These are phyloP conservation scores for Emergomyces pasteurianus DNA, from an alignment of 2,329 filamentous ascomycete genomes.

Conservation along the genomic window DNA sequence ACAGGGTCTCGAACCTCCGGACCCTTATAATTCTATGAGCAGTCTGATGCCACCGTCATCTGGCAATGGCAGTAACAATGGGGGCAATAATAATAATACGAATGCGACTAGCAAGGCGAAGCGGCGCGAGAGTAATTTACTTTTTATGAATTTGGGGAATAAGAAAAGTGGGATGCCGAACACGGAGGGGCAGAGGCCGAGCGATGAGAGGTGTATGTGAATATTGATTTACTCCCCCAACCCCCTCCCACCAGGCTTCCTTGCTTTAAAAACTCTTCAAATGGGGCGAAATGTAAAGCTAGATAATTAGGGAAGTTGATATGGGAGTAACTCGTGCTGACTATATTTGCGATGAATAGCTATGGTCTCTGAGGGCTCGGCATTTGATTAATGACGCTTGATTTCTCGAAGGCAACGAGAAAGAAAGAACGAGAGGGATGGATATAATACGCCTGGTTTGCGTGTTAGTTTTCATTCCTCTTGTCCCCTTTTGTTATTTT, in stretches of 20 bases:
- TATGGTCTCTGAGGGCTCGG: conserved; percentile 10
- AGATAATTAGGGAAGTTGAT: not conserved
- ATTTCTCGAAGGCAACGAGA: not conserved
- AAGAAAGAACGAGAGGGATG: not conserved
- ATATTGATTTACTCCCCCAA: not conserved
- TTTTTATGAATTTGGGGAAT: conserved; percentile 32
- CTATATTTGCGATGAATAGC: not conserved
- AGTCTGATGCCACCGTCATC: conserved; percentile 28
- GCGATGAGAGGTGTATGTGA: not conserved
- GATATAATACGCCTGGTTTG: not conserved
- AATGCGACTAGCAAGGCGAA: conserved; percentile 27
- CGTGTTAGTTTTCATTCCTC: not conserved
- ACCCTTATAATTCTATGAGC: conserved; percentile 24
- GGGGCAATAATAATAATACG: not conserved
- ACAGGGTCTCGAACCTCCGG: conserved; percentile 13
- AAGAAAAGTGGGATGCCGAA: conserved; percentile 14
- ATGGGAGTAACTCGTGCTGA: not conserved
- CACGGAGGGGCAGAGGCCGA: not conserved
- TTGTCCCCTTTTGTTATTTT: not conserved
- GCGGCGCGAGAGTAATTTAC: conserved; percentile 37
- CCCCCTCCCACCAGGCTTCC: no score
- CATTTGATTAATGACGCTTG: conserved; percentile 7
- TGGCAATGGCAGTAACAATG: conserved; percentile 8
- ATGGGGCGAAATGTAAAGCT: no score
- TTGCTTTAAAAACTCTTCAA: no score